Percentiles rank a stretch among this genome's conserved stretches.
phyloP scores from a whole-genome alignment of 306 rosid genomes.

The Cicer judaicum region DNA sequence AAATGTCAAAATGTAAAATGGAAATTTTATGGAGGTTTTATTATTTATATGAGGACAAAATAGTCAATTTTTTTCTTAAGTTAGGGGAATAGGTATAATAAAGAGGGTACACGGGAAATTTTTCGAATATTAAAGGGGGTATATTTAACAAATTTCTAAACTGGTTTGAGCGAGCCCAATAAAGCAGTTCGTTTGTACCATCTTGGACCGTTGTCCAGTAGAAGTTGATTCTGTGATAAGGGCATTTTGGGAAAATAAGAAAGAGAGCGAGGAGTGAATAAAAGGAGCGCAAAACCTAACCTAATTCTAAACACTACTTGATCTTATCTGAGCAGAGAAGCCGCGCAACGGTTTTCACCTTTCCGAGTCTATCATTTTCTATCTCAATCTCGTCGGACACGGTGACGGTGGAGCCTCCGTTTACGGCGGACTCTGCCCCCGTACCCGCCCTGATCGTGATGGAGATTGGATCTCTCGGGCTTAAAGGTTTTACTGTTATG shows the following conservation, averaged over 20 bases:
- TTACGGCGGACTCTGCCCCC: conserved; percentile 35
- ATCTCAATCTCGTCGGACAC: not conserved
- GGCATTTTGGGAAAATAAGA: conserved; percentile 35
- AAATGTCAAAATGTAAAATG: too few species aligned
- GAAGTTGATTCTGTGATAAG: not conserved
- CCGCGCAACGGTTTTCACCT: not conserved
- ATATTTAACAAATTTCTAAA: too few species aligned
- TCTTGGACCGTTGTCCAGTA: too few species aligned
- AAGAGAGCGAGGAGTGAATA: not conserved
- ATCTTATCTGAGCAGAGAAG: conserved; percentile 55
- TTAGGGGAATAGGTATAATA: too few species aligned
- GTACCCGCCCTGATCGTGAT: not conserved
- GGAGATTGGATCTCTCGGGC: not conserved
- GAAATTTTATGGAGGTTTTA: too few species aligned
- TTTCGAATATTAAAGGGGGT: too few species aligned
- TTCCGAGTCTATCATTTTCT: not conserved
- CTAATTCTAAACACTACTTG: conserved; percentile 42
- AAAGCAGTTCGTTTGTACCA: too few species aligned
- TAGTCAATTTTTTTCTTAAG: too few species aligned
- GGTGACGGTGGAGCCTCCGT: conserved; percentile 39
- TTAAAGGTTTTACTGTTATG: not conserved
- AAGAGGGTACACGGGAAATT: too few species aligned
- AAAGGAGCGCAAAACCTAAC: conserved; percentile 23
- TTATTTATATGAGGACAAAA: too few species aligned
- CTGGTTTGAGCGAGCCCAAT: too few species aligned